These are phyloP conservation scores for Aspergillus fischeri DNA, from an alignment of 2,329 filamentous ascomycete genomes.

Conservation along the genomic window DNA sequence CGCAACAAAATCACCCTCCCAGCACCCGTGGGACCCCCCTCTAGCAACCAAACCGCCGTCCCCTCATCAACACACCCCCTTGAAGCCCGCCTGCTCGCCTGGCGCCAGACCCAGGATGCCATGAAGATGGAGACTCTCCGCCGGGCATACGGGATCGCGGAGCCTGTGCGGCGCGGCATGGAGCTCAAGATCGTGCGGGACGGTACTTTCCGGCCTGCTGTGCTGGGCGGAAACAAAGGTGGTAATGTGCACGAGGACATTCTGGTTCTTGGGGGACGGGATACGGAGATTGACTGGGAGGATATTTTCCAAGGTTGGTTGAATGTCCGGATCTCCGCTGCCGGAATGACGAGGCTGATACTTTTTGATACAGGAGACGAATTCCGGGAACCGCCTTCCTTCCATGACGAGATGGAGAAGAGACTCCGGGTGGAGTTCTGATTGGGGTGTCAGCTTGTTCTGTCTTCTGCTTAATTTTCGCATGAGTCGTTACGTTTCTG, in stretches of 20 bases:
- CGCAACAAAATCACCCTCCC: constrained; percentile 74
- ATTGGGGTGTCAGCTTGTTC: constrained; percentile 5
- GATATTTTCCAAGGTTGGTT: constrained; percentile 74
- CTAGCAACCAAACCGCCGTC: constrained; percentile 33
- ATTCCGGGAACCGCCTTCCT: constrained; percentile 62
- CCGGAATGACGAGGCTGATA: constrained; percentile 4
- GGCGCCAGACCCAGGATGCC: constrained; percentile 83
- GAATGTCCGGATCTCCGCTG: constrained; percentile 9
- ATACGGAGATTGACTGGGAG: constrained; percentile 81
- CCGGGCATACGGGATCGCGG: constrained; percentile 83
- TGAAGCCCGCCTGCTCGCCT: constrained; percentile 80
- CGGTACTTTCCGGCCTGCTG: constrained; percentile 69
- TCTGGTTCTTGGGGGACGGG: constrained; percentile 62
- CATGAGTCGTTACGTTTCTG: constrained; percentile 4
- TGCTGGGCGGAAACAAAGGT: constrained; percentile 55
- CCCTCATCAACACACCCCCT: constrained; percentile 79
- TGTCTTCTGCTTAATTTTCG: constrained; percentile 2
- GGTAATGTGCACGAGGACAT: constrained; percentile 85
- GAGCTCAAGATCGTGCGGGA: constrained; percentile 83
- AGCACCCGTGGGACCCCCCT: constrained; percentile 44
- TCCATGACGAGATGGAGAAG: constrained; percentile 93
- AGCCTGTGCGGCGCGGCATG: constrained; percentile 90
- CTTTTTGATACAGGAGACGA: constrained; percentile 54
- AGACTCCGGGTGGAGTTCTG: constrained; percentile 71
- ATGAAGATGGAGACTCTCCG: constrained; percentile 86